A percentile compares a stretch with the other conserved stretches of the same genome.
Evolutionary conservation across 805 yeast genomes (phyloP).

Genomic region (Saccharomycopsis microspora): DNA sequence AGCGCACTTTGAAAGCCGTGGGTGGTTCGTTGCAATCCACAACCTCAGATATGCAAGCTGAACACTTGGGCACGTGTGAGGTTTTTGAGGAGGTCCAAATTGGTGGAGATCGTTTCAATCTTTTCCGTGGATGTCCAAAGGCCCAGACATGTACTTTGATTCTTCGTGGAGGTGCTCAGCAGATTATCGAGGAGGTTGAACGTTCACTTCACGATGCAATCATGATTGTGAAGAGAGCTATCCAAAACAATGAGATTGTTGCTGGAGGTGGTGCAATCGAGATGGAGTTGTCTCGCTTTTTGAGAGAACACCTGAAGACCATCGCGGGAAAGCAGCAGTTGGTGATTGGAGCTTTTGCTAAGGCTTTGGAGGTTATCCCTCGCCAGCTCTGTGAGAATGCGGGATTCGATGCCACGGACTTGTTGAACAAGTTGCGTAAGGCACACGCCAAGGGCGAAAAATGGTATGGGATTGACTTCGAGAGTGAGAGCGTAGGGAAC

Average conservation of each 20-base stretch:
- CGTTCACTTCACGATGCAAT: constrained; percentile 96
- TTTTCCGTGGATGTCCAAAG: constrained; percentile 85
- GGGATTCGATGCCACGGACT: constrained; percentile 96
- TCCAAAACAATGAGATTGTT: constrained; percentile 75
- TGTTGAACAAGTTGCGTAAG: constrained; percentile 82
- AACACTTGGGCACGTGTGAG: constrained; percentile 78
- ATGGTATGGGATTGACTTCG: constrained; percentile 92
- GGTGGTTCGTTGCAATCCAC: constrained; percentile 82
- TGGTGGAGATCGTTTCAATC: constrained; percentile 90
- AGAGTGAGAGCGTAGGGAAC: constrained; percentile 68
- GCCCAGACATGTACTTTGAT: constrained; percentile 90
- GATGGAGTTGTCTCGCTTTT: constrained; percentile 86
- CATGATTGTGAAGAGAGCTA: constrained; percentile 94
- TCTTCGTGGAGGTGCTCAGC: constrained; percentile 96
- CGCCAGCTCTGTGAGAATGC: constrained; percentile 97
- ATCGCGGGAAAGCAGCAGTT: constrained; percentile 96
- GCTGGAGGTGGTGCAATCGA: constrained; percentile 99
- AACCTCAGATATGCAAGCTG: constrained; percentile 50
- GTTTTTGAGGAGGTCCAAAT: constrained; percentile 87
- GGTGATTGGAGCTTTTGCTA: constrained; percentile 84
- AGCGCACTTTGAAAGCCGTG: constrained; percentile 84
- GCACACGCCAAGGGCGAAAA: constrained; percentile 87
- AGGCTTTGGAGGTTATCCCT: constrained; percentile 91
- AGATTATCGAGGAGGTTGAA: constrained; percentile 95
- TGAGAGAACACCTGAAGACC: constrained; percentile 76